Evolutionary conservation across 2,329 filamentous ascomycete species (phyloP), one percentile per base, ranked within the genome.

Genomic region (Lecanoromycetidae sp.): DNA sequence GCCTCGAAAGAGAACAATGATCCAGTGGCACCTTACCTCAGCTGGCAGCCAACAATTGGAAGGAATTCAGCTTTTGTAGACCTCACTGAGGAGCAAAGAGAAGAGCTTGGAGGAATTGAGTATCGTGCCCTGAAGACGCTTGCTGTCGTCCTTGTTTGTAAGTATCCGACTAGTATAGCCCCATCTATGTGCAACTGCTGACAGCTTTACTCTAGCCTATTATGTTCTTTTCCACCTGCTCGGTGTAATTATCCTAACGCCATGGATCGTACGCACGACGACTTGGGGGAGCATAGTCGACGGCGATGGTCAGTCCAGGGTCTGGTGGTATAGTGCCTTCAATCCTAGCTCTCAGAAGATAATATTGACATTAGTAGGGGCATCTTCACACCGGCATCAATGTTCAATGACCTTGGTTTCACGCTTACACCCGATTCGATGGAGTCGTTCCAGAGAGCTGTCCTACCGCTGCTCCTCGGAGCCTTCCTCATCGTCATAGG

Each of bases 331-430:
- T 48, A 63, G 59, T n/a, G n/a, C 9, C 4, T 41, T 40, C 39
- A 15, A 33, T 45, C 17, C 26, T 27, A 30, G 3, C n/a, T 8
- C 6, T 8, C 26, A 7, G 35, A n/a, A 5, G 9, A 38, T n/a
- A n/a, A 13, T 19, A 22, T 33, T 44, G 15, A 38, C 22, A 27
- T 19, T n/a, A 29, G 10, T 41, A 66, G 64, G 77, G 87, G 78
- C 0, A 79, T 98, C 56, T 98, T 90, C 66, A 94, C 86, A 0
- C 69, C 87, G 12, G 86, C 79, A 40, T 91, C 87, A 33, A 76
- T 87, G 46, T 95, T 98, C 65, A 95, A 90, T 65, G 90, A 98
- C 67, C 68, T 96, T n/a, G 91, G 91, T 9, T 90, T 87, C 57
- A 90, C 88, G 1, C 69, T 98, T 54, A 96, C 87, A 0, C 83